Conservation (phyloP, 768 basidiomycete species). For the Rhodotorula sphaerocarpa region DNA sequence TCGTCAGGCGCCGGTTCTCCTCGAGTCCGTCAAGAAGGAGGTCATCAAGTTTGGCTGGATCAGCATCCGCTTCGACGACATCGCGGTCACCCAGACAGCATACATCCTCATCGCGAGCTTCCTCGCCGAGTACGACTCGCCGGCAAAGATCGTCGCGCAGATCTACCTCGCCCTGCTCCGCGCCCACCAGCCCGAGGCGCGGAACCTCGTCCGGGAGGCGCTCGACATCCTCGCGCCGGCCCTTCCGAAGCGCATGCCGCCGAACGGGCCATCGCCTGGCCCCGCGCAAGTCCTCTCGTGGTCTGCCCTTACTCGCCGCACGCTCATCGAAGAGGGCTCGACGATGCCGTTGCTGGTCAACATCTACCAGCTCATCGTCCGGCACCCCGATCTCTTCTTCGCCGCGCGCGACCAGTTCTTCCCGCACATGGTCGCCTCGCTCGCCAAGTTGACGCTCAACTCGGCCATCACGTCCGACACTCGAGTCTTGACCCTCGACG, state of each 20-base stretch:
- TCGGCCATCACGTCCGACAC: slow-evolving; percentile 63
- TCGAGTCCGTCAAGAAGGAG: slow-evolving; percentile 76
- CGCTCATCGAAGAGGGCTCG: slow-evolving; percentile 79
- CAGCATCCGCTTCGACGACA: slow-evolving; percentile 72
- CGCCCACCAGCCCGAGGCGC: slow-evolving; percentile 68
- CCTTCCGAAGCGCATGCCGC: slow-evolving; percentile 56
- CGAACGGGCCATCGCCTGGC: slow-evolving; percentile 45
- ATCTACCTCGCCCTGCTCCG: slow-evolving; percentile 86
- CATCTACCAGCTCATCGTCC: slow-evolving; percentile 86
- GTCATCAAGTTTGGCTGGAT: slow-evolving; percentile 88
- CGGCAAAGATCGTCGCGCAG: slow-evolving; percentile 78
- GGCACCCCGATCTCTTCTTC: slow-evolving; percentile 84
- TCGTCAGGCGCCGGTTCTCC: slow-evolving; percentile 68
- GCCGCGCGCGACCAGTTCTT: slow-evolving; percentile 85
- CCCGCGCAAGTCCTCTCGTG: slow-evolving; percentile 50
- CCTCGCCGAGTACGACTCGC: slow-evolving; percentile 78
- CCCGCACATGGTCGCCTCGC: slow-evolving; percentile 81
- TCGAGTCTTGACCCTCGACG: slow-evolving; percentile 76
- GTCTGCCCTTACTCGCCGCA: slow-evolving; percentile 74
- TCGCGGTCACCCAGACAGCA: slow-evolving; percentile 83
- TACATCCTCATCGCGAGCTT: slow-evolving; percentile 79
- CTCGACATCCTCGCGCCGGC: slow-evolving; percentile 76
- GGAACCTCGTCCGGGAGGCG: slow-evolving; percentile 70
- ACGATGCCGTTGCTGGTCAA: slow-evolving; percentile 57
- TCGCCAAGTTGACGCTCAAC: slow-evolving; percentile 78